phyloP scores from a whole-genome alignment of 495 filamentous ascomycete species.

The Eremomyces bilateralis region DNA sequence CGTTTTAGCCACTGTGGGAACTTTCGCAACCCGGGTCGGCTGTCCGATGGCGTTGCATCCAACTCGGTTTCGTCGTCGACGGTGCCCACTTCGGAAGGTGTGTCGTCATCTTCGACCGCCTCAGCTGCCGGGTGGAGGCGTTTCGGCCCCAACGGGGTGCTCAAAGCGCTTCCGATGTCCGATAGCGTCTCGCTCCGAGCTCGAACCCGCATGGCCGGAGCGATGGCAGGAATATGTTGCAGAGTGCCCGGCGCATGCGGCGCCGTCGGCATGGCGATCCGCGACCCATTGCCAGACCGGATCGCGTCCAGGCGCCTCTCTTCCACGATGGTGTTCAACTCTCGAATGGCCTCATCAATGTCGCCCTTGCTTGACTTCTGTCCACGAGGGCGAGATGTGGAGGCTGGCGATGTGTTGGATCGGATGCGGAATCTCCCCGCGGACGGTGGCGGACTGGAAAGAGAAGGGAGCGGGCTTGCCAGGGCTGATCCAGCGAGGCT shows the following conservation, averaged over 20 bases:
- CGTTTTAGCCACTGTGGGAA: no score
- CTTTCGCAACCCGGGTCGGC: no score
- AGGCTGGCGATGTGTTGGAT: not conserved
- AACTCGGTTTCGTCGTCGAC: no score
- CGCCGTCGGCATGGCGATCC: not conserved
- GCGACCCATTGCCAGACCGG: not conserved
- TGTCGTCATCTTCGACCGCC: no score
- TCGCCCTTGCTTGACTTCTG: constrained; percentile 4
- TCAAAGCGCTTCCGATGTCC: constrained; percentile 16
- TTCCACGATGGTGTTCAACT: constrained; percentile 18
- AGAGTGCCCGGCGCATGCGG: constrained; percentile 6
- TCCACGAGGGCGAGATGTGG: not conserved
- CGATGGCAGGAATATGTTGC: constrained; percentile 15
- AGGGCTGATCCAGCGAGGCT: no score
- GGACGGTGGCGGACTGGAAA: no score
- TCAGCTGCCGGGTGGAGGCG: no score
- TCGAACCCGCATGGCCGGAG: constrained; percentile 10
- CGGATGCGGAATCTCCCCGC: not conserved
- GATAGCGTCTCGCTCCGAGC: constrained; percentile 15
- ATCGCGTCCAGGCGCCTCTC: constrained; percentile 13
- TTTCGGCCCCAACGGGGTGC: constrained; percentile 10
- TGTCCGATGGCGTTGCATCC: no score
- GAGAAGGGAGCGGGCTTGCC: no score
- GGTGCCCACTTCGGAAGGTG: no score
- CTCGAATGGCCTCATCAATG: constrained; percentile 15